Base-by-base conservation (phyloP, 163 green algal genomes). In the Scenedesmus sp. region DNA sequence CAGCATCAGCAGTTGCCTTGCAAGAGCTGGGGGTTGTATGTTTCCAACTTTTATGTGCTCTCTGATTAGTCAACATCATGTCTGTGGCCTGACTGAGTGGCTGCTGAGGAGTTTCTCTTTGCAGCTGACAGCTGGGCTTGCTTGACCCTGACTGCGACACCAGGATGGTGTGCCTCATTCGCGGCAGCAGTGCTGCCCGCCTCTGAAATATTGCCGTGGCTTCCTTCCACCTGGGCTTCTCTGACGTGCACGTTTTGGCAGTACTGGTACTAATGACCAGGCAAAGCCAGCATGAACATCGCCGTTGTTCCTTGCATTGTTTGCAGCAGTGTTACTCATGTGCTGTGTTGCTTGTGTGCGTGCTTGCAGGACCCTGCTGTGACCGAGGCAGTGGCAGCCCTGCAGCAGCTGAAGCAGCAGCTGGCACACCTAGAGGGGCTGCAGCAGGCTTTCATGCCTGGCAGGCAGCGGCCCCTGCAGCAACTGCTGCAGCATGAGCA, bases 321-420 rank as follows among this genome's bases (percentile, higher is more conserved):
- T 20, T 13, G 15, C 49, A 20, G 13, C 13, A 12, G 49, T 9
- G 18, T 10, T 9, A 72, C 37, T 81, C 33, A 81, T 44, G 20
- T 81, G 72, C n/a, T 49, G 20, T 83, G 73, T 16, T 83, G 73
- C 44, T 7, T 78, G 3, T 24, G 3, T 87, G 53, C 56, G 30
- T 81, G 76, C 51, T 40, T 43, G 40, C 88, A 92, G 88, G 81
- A 92, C 26, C 81, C 81, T 7, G 43, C 51, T 30, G 88, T 92
- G 24, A 9, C 81, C 20, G 68, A 35, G 65, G 88, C 88, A n/a
- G 88, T 92, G 30, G 61, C 61, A 1, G 37, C 70, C 5, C 70
- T 92, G 46, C 88, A 92, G 65, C 42, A 20, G 81, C 81, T 70
- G 3, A 92, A 92, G 88, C 56, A 85, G 88, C 22, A 51, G 37